These are phyloP conservation scores for Metschnikowia bowlesiae DNA, from an alignment of 805 yeast genomes.

Conservation along the genomic window DNA sequence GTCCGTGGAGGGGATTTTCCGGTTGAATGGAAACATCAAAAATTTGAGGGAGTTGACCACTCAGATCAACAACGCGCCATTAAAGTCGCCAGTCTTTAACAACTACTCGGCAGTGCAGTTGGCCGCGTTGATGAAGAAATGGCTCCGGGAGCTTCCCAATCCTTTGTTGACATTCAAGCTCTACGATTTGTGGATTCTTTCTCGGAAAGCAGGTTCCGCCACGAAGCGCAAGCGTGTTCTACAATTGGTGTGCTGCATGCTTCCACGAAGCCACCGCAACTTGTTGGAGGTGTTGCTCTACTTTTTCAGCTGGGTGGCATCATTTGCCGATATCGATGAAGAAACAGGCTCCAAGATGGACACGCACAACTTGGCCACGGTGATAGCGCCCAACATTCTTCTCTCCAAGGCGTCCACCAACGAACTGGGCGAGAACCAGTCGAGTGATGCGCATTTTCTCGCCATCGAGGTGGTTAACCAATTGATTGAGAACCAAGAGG, in stretches of 20 bases:
- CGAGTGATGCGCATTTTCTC: slow-evolving; percentile 72
- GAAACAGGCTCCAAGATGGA: slow-evolving; percentile 91
- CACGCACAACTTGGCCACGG: slow-evolving; percentile 90
- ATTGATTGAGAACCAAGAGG: slow-evolving; percentile 76
- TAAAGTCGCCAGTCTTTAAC: slow-evolving; percentile 62
- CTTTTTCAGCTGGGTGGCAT: slow-evolving; percentile 92
- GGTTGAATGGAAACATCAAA: slow-evolving; percentile 93
- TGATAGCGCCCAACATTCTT: slow-evolving; percentile 86
- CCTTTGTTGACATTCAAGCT: slow-evolving; percentile 77
- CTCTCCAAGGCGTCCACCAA: slow-evolving; percentile 47
- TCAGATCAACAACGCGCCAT: slow-evolving; percentile 68
- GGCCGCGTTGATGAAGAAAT: slow-evolving; percentile 89
- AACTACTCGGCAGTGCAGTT: slow-evolving; percentile 84
- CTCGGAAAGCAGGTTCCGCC: slow-evolving; percentile 50
- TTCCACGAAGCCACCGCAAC: slow-evolving; percentile 80
- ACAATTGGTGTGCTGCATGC: slow-evolving; percentile 64
- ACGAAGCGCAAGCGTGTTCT: slow-evolving; percentile 49
- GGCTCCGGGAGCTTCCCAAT: slow-evolving; percentile 86
- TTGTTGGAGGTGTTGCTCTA: slow-evolving; percentile 78
- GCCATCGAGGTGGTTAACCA: slow-evolving; percentile 89
- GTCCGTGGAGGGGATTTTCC: slow-evolving; percentile 93
- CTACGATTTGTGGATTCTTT: slow-evolving; percentile 72
- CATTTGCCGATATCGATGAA: slow-evolving; percentile 90
- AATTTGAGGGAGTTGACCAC: slow-evolving; percentile 69
- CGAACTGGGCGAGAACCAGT: slow-evolving; percentile 20